Evolutionary conservation across 2,329 filamentous ascomycete genomes (phyloP).

Genomic region (Paramyrothecium sp.): DNA sequence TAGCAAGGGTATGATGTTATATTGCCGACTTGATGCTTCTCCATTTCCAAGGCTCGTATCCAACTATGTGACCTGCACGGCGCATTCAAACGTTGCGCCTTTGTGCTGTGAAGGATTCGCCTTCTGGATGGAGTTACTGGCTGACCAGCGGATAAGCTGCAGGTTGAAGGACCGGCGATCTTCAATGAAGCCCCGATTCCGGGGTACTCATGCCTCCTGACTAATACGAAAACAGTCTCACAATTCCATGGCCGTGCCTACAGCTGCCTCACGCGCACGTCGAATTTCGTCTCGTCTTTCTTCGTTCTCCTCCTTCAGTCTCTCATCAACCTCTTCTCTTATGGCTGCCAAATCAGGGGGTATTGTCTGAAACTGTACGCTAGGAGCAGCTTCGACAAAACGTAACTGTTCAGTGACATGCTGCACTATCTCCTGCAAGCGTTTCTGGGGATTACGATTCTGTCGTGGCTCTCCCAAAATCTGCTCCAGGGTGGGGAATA

Average conservation of each 20-base stretch:
- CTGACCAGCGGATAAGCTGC: no score
- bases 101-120: no score
- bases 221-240: conserved; percentile 11
- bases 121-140: no score
- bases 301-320: conserved; percentile 63
- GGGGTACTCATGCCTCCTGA: no score
- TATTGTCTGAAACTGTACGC: conserved; percentile 79
- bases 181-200: no score
- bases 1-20: neutral
- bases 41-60: no score
- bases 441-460: conserved; percentile 78
- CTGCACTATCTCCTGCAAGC: conserved; percentile 72
- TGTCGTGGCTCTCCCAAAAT: conserved; percentile 65
- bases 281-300: conserved; percentile 55
- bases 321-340: conserved; percentile 67
- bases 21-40: no score
- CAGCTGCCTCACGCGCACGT: conserved; percentile 53
- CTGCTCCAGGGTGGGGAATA: conserved; percentile 83
- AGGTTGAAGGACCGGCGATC: no score
- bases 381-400: conserved; percentile 82
- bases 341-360: conserved; percentile 72
- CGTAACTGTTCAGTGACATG: conserved; percentile 82
- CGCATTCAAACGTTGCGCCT: no score
- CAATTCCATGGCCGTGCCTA: conserved; percentile 57
- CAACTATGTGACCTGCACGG: no score